phyloP scores from a whole-genome alignment of 2,329 filamentous ascomycete species.

The Zelopaecilomyces penicillatus region DNA sequence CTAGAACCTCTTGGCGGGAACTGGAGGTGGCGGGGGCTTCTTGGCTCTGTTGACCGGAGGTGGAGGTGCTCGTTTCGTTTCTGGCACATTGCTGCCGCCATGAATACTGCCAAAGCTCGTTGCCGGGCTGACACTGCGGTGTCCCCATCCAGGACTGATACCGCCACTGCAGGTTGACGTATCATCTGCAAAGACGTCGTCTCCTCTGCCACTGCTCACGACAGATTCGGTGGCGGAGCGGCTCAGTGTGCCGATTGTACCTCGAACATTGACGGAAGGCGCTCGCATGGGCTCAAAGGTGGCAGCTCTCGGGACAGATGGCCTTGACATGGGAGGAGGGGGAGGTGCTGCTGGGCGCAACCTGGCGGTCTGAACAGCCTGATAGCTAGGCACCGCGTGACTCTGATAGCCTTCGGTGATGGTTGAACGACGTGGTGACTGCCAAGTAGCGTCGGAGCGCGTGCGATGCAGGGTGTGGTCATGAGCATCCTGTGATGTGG shows the following conservation, averaged over 20 bases:
- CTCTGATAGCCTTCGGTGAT: conserved; percentile 1
- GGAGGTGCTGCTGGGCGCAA: conserved; percentile 14
- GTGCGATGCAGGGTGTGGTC: conserved; percentile 2
- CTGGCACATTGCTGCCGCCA: conserved; percentile 13
- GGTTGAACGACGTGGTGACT: background rate
- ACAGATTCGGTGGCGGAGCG: conserved; percentile 31
- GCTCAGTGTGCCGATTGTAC: conserved; percentile 32
- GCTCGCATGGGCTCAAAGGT: conserved; percentile 28
- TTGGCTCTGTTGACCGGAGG: conserved; percentile 29
- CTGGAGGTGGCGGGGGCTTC: conserved; percentile 48
- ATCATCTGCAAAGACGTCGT: conserved; percentile 43
- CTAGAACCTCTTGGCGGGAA: conserved; percentile 29
- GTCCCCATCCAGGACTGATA: conserved; percentile 42
- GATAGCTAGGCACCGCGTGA: conserved; percentile 31
- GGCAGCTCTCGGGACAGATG: conserved; percentile 27
- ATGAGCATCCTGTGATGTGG: conserved; percentile 26
- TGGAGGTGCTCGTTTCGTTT: conserved; percentile 21
- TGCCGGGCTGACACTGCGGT: conserved; percentile 45
- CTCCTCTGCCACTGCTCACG: conserved; percentile 20
- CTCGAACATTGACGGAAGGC: conserved; percentile 15
- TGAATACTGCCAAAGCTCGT: conserved; percentile 49
- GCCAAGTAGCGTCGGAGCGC: background rate
- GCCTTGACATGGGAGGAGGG: conserved; percentile 27
- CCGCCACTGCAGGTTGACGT: conserved; percentile 42
- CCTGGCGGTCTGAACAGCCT: conserved; percentile 17